Evolutionary conservation across 192 early-diverging fungal genomes (phyloP), one percentile per base, ranked within the genome.

Genomic region (Spizellomyces sp.): DNA sequence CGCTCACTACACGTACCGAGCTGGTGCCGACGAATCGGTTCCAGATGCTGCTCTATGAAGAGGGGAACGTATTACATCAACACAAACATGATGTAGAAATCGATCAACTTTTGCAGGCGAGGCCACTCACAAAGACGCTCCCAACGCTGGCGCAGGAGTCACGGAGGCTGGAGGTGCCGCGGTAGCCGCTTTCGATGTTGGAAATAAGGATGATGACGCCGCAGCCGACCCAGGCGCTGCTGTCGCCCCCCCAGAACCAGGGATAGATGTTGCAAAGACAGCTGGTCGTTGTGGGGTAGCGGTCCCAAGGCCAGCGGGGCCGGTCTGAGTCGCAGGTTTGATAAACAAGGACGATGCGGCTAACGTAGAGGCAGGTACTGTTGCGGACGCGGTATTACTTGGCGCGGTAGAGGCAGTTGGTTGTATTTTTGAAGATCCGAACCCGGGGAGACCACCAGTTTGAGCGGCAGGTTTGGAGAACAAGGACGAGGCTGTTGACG

Each of bases 91-190:
- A n/a, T 3, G 27, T 36, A 36, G 27, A 36, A 36, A 36, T 36
- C 27, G 27, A 36, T 36, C 27, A 36, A 36, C 27, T 36, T n/a
- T n/a, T 36, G 27, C 27, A 36, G 3, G 27, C 27, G 27, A 36
- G 27, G 27, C n/a, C 27, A 36, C 27, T 36, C 27, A 14, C n/a
- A 15, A 10, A 47, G 64, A n/a, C 4, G 64, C 64, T 22, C 44
- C 15, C 15, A 15, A 19, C 14, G 43, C 15, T n/a, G 64, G 17
- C 12, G 64, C 64, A 5, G 64, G 64, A 50, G 43, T 48, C 5
- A 41, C 64, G 27, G 48, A 65, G 5, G 48, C 15, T 10, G 43
- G n/a, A 6, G 64, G 64, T 5, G 66, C 54, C 47, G 66, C 50
- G n/a, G 50, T 45, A 5, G 66, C 66, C 22, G 54, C 54, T n/a